Conservation (phyloP, 2,329 filamentous ascomycete genomes). For the Hypoxylon sp. region DNA sequence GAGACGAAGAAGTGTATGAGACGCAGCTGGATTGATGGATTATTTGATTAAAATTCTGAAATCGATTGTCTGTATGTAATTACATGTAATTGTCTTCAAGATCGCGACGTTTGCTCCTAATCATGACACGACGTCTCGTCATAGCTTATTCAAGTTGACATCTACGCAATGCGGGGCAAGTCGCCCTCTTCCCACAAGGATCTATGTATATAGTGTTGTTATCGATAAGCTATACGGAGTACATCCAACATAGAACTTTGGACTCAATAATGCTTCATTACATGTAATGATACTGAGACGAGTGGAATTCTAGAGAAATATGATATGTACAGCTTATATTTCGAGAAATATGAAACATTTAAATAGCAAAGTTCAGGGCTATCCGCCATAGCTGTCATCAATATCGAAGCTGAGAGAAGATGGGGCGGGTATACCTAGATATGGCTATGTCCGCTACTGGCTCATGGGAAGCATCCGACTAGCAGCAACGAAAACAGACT, state of each 20-base stretch:
- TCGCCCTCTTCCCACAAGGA: neutral
- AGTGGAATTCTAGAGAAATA: neutral
- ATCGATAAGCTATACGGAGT: conserved; percentile 40
- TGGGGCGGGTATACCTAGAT: neutral
- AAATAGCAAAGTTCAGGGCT: too few relatives aligned
- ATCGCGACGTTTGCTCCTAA: conserved; percentile 2
- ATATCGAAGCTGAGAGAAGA: too few relatives aligned
- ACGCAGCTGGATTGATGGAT: neutral
- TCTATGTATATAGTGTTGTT: conserved; percentile 13
- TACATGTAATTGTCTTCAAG: conserved; percentile 4
- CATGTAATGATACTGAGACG: neutral
- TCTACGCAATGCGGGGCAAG: conserved; percentile 40
- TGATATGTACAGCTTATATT: neutral
- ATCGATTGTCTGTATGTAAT: neutral
- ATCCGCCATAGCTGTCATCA: too few relatives aligned
- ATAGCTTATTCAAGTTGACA: conserved; percentile 32
- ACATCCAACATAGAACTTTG: neutral
- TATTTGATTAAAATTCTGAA: neutral
- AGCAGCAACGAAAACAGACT: neutral
- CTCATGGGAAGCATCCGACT: neutral
- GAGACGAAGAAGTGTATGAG: neutral
- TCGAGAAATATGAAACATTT: neutral
- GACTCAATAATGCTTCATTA: neutral
- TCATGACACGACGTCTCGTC: conserved; percentile 38
- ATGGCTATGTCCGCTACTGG: neutral